Conservation (phyloP, 108 stramenopile genomes). For the Nannochloropsis oceanica region DNA sequence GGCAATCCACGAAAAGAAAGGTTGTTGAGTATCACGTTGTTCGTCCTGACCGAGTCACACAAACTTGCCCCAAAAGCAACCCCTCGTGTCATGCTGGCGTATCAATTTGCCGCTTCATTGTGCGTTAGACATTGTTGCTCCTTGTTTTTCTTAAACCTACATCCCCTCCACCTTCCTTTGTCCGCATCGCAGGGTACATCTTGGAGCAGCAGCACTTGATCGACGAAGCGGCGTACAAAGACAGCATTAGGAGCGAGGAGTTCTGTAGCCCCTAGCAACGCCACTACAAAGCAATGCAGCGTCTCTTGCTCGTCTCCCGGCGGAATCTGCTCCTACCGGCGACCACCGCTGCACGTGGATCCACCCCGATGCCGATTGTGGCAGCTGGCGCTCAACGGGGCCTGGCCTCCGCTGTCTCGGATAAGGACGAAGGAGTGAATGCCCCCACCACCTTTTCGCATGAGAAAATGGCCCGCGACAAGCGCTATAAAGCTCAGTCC, state of each 20-base stretch:
- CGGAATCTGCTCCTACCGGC: not conserved
- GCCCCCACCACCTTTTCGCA: conserved; percentile 5
- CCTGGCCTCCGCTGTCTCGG: not conserved
- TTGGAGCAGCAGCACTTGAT: not conserved
- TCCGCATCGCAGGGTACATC: not conserved
- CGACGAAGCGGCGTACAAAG: not conserved
- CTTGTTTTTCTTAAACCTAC: no score
- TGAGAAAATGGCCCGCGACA: conserved; percentile 22
- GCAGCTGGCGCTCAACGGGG: not conserved
- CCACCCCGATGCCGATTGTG: no score
- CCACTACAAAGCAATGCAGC: not conserved
- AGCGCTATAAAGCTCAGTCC: conserved; percentile 8
- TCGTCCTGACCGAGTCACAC: no score
- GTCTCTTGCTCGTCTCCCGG: not conserved
- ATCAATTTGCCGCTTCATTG: no score
- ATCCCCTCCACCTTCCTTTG: no score
- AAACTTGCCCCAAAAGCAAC: no score
- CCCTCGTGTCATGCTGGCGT: no score
- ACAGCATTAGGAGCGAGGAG: not conserved
- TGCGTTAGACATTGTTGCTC: no score
- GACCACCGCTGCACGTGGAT: not conserved
- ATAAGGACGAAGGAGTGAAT: not conserved
- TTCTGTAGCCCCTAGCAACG: not conserved
- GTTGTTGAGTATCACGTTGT: no score
- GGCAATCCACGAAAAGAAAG: no score